Base-by-base conservation (phyloP, 345 rosid species). In the Hypericum perforatum region DNA sequence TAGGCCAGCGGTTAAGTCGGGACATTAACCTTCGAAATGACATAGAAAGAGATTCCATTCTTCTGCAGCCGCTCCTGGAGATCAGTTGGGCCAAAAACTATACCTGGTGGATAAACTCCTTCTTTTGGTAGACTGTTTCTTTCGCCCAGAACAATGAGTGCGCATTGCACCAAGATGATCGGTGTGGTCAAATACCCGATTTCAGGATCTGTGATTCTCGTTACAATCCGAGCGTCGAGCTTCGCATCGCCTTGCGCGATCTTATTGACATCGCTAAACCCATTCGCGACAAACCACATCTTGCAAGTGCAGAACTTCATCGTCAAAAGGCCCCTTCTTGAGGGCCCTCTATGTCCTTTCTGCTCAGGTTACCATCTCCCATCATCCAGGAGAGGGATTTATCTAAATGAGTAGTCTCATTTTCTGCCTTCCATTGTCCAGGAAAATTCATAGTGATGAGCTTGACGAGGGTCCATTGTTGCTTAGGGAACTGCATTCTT, bases 201-300 rank as follows among this genome's bases (percentile, higher is more conserved):
- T 67, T 86, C 94, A 56, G 94, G 97, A 68, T 94, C 95, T 66
- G 51, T 71, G 5, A 86, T 76, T 64, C 94, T 72, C 10, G 97
- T 86, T 64, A 78, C 65, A 29, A 90, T 70, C 51, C 84, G 82
- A 67, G 68, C 63, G 62, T 84, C 94, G 10, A 82, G 85, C 64
- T 76, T 79, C 14, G 43, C 41, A 12, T 74, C 72, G 40, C 67
- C 68, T 51, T 64, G 63, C 8, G 84, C 78, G 52, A 60, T 70
- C 6, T 69, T 68, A 43, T 56, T 69, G 48, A 43, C 54, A 37
- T 84, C 72, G 36, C 95, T 82, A 52, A 62, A 90, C 39, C 95
- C 97, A 14, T 70, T 79, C 8, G 86, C 95, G 5, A 90, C 63
- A 50, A 86, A 86, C 97, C 91, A 82, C 95, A 90, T 86, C 64